These are phyloP conservation scores for Glaciozyma antarctica DNA, from an alignment of 768 basidiomycete genomes.

Conservation along the genomic window DNA sequence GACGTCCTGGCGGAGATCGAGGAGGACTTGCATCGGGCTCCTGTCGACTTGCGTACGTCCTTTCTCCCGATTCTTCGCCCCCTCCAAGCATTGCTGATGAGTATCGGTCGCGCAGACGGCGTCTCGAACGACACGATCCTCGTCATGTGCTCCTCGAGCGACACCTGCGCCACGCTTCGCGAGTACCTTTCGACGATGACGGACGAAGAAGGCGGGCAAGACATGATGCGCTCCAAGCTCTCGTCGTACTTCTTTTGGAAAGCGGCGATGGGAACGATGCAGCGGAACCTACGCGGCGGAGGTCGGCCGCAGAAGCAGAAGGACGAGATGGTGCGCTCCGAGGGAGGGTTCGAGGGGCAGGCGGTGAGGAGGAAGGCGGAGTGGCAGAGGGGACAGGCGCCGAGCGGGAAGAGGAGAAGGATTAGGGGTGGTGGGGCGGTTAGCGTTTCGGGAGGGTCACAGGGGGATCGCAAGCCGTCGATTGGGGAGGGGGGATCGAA, in stretches of 20 bases:
- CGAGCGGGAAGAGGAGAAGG: constrained; percentile 52
- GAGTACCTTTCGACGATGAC: constrained; percentile 62
- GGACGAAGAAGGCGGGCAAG: constrained; percentile 15
- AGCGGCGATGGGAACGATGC: constrained; percentile 41
- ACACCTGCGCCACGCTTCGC: constrained; percentile 61
- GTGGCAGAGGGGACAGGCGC: constrained; percentile 42
- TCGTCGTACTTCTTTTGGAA: constrained; percentile 74
- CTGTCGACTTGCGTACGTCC: constrained; percentile 21
- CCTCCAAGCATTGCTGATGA: constrained; percentile 12
- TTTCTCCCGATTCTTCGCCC: not conserved
- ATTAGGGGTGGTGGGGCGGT: constrained; percentile 60
- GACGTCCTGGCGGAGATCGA: constrained; percentile 88
- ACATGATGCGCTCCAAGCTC: constrained; percentile 39
- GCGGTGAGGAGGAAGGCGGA: constrained; percentile 69
- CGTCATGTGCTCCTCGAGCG: constrained; percentile 75
- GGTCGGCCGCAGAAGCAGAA: constrained; percentile 12
- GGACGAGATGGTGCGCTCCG: constrained; percentile 1
- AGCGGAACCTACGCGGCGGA: constrained; percentile 29
- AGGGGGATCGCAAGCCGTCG: not conserved
- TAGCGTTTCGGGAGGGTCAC: constrained; percentile 6
- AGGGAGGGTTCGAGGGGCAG: constrained; percentile 47
- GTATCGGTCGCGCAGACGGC: constrained; percentile 26
- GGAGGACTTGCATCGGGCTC: constrained; percentile 51
- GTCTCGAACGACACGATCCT: constrained; percentile 53
- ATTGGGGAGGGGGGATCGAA: constrained; percentile 2